phyloP scores from a whole-genome alignment of 345 rosid species.

The Salix dunnii region DNA sequence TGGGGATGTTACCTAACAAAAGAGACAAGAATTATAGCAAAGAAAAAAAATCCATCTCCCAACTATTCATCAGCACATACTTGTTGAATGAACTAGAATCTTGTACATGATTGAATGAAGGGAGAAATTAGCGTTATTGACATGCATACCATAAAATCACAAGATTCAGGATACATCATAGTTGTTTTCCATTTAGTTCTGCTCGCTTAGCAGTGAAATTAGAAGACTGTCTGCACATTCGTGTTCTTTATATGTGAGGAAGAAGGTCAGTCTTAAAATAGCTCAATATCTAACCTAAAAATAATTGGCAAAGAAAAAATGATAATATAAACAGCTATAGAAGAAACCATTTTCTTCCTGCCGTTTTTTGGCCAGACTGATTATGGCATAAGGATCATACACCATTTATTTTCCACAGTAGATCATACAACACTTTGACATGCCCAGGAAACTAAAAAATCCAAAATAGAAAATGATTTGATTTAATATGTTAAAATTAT shows the following conservation, averaged over 20 bases:
- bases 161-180: neutral
- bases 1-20: slow-evolving; percentile 70
- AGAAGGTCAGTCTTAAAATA: neutral
- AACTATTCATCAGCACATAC: neutral
- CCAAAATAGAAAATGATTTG: no score
- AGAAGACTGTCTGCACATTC: neutral
- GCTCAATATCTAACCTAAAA: neutral
- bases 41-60: neutral
- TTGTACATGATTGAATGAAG: neutral
- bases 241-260: neutral
- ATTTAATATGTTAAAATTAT: no score
- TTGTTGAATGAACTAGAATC: neutral
- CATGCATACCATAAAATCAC: neutral
- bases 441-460: neutral
- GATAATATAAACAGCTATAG: neutral
- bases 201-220: neutral
- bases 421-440: neutral
- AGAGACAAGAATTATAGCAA: neutral
- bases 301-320: neutral
- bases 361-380: neutral
- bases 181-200: neutral
- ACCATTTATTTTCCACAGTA: no score
- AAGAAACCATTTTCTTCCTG: no score
- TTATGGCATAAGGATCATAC: neutral
- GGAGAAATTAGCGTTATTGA: neutral